Conservation (phyloP, 148 eudicot species). For the Rhododendron mucronatum region DNA sequence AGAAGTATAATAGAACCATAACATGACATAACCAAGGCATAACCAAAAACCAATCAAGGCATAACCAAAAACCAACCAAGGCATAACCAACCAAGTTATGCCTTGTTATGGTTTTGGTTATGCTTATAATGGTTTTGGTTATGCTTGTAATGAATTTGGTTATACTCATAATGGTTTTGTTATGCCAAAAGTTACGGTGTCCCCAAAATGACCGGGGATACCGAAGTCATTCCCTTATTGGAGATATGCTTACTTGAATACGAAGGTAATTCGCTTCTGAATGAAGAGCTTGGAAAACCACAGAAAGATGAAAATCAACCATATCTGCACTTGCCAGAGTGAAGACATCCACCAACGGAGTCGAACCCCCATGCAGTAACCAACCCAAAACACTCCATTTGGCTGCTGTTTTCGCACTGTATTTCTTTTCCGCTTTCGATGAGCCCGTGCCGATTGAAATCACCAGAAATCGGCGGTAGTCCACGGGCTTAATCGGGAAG, state of each 20-base stretch:
- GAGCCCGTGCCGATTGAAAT: slow-evolving; percentile 21
- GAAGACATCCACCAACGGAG: slow-evolving; percentile 14
- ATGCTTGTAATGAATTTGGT: too few relatives aligned
- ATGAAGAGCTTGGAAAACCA: slow-evolving; percentile 15
- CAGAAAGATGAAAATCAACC: slow-evolving; percentile 15
- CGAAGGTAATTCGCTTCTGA: slow-evolving; percentile 15
- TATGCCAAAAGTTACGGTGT: too few relatives aligned
- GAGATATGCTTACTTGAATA: slow-evolving; percentile 23
- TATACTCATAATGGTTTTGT: too few relatives aligned
- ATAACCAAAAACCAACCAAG: too few relatives aligned
- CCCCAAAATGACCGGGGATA: too few relatives aligned
- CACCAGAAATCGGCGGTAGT: slow-evolving; percentile 9
- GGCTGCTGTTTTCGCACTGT: slow-evolving; percentile 6
- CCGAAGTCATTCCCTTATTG: too few relatives aligned
- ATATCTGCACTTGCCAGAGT: slow-evolving; percentile 17
- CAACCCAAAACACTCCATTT: slow-evolving; percentile 21
- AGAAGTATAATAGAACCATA: too few relatives aligned
- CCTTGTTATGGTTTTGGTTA: too few relatives aligned
- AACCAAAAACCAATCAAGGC: too few relatives aligned
- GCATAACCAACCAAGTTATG: too few relatives aligned
- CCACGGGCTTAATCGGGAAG: slow-evolving; percentile 13
- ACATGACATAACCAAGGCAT: too few relatives aligned
- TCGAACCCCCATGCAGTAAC: slow-evolving; percentile 6
- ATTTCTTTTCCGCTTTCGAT: not conserved
- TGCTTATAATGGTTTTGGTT: too few relatives aligned